A percentile compares a stretch with the other conserved stretches of the same genome.
phyloP scores from a whole-genome alignment of 2,329 filamentous ascomycete species.

The Dactylellina cionopaga region DNA sequence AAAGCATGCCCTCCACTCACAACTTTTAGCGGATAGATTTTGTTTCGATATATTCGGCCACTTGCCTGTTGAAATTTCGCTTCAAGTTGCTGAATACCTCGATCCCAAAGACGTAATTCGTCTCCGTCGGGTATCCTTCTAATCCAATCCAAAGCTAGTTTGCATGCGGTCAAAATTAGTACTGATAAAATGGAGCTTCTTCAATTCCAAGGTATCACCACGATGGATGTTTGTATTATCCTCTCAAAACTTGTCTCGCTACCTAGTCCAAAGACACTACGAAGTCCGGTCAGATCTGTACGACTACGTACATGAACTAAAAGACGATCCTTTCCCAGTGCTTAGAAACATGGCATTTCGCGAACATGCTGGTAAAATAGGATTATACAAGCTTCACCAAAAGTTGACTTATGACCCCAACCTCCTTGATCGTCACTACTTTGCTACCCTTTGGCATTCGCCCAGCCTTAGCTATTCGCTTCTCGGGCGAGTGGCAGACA shows the following conservation, averaged over 20 bases:
- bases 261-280: constrained; percentile 4
- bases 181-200: background rate
- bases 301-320: constrained; percentile 6
- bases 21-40: constrained; percentile 1
- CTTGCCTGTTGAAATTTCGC: constrained; percentile 20
- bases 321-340: constrained; percentile 15
- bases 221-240: constrained; percentile 37
- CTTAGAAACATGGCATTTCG: constrained; percentile 35
- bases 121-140: constrained; percentile 8
- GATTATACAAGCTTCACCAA: constrained; percentile 14
- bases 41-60: constrained; percentile 36
- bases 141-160: background rate
- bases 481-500: background rate
- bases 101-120: constrained; percentile 19
- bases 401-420: background rate
- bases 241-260: constrained; percentile 13
- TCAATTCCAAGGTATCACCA: constrained; percentile 11
- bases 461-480: constrained; percentile 13
- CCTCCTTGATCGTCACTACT: background rate
- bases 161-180: background rate
- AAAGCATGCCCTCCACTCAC: constrained; percentile 20
- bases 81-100: constrained; percentile 32
- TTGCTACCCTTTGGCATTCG: background rate
- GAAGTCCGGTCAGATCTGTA: constrained; percentile 12
- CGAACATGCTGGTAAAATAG: constrained; percentile 14